Conservation (phyloP, 352 stramenopile species). For the Globisporangium solare region DNA sequence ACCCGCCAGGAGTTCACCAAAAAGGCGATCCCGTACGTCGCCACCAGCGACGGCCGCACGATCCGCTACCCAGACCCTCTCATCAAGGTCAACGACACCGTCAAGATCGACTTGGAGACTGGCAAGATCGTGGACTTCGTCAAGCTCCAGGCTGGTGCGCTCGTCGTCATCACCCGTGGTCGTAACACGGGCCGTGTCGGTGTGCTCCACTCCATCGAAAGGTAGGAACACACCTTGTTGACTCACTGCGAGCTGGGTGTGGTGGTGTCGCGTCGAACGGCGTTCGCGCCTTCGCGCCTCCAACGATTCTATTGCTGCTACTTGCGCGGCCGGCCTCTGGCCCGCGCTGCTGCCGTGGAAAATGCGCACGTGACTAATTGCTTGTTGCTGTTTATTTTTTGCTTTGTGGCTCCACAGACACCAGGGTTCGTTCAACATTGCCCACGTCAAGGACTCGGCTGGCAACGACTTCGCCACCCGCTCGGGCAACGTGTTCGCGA, state of each 20-base stretch:
- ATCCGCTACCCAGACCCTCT: conserved; percentile 98
- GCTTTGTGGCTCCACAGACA: conserved; percentile 72
- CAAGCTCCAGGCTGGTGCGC: conserved; percentile 98
- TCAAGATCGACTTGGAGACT: conserved; percentile 98
- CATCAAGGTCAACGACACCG: conserved; percentile 98
- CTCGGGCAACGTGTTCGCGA: conserved; percentile 96
- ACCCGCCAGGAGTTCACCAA: conserved; percentile 93
- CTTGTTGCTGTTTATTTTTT: too few relatives aligned
- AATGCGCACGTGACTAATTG: conserved; percentile 2
- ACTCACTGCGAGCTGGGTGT: conserved; percentile 89
- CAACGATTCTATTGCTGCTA: conserved; percentile 5
- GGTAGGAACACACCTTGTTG: conserved; percentile 88
- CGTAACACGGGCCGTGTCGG: conserved; percentile 97
- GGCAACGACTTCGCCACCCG: conserved; percentile 97
- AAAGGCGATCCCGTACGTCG: conserved; percentile 98
- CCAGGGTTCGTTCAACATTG: conserved; percentile 99
- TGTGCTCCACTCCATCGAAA: conserved; percentile 96
- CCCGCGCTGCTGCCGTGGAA: neutral
- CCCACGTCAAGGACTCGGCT: conserved; percentile 97
- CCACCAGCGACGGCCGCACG: conserved; percentile 98
- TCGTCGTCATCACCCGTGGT: conserved; percentile 97
- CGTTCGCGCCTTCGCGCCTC: neutral
- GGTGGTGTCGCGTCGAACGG: conserved; percentile 44
- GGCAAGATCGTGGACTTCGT: conserved; percentile 97
- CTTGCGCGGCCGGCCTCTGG: neutral